A percentile compares a stretch with the other conserved stretches of the same genome.
Evolutionary conservation across 805 yeast species (phyloP).

Genomic region (Saccharomyces mikatae): DNA sequence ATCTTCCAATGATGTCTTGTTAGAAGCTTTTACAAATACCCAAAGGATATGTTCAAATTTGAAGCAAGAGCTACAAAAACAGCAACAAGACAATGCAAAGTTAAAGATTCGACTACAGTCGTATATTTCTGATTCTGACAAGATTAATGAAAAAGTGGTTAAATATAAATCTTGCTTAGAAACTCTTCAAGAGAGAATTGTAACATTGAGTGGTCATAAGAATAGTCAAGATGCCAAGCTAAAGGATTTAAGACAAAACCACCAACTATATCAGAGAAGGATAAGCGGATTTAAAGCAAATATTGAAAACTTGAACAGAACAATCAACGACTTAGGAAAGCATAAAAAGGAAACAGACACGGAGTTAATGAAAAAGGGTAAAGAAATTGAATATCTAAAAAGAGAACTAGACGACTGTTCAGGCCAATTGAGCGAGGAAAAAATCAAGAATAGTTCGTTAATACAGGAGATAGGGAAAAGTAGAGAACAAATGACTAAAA

Average conservation of each 20-base stretch:
- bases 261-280: constrained; percentile 10
- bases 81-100: constrained; percentile 20
- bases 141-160: constrained; percentile 16
- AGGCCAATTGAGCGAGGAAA: constrained; percentile 42
- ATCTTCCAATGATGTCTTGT: constrained; percentile 31
- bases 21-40: constrained; percentile 35
- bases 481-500: constrained; percentile 4
- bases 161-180: constrained; percentile 18
- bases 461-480: constrained; percentile 14
- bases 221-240: constrained; percentile 15
- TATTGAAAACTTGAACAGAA: constrained; percentile 14
- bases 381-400: constrained; percentile 32
- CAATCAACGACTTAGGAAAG: constrained; percentile 21
- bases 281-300: constrained; percentile 19
- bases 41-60: constrained; percentile 31
- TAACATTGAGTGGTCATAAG: constrained; percentile 19
- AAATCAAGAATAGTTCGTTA: constrained; percentile 28
- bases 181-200: constrained; percentile 18
- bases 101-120: constrained; percentile 20
- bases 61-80: constrained; percentile 28
- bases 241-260: constrained; percentile 19
- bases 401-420: constrained; percentile 36
- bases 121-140: constrained; percentile 18
- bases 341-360: constrained; percentile 14
- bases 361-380: constrained; percentile 20